These are phyloP conservation scores for Daldinia childiae DNA, from an alignment of 495 filamentous ascomycete genomes.

Conservation along the genomic window DNA sequence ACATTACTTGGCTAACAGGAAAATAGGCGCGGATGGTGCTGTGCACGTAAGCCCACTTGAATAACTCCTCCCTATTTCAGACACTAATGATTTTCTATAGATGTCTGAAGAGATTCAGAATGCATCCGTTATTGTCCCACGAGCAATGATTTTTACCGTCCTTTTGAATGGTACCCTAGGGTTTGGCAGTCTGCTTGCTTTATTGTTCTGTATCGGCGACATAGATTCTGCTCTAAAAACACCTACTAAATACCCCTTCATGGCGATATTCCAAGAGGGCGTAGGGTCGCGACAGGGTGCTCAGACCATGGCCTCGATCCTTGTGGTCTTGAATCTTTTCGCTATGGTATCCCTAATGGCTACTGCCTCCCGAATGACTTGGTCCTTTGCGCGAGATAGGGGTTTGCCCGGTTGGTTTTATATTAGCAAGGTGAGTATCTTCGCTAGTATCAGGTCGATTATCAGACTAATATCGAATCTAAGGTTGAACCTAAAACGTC, in stretches of 20 bases:
- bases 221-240: slow-evolving; percentile 50
- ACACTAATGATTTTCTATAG: slow-evolving; percentile 40
- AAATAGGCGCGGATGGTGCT: slow-evolving; percentile 8
- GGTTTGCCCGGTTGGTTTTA: slow-evolving; percentile 62
- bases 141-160: slow-evolving; percentile 53
- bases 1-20: background rate
- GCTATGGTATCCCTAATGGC: slow-evolving; percentile 58
- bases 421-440: slow-evolving; percentile 51
- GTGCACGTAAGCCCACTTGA: background rate
- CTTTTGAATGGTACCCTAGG: slow-evolving; percentile 58
- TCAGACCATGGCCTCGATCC: slow-evolving; percentile 55
- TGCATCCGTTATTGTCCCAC: slow-evolving; percentile 53
- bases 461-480: background rate
- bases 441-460: background rate
- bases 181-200: slow-evolving; percentile 60
- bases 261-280: slow-evolving; percentile 60
- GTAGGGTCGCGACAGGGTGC: slow-evolving; percentile 55
- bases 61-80: background rate
- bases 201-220: slow-evolving; percentile 60
- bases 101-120: slow-evolving; percentile 66
- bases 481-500: slow-evolving; percentile 35
- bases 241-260: slow-evolving; percentile 55
- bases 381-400: slow-evolving; percentile 65
- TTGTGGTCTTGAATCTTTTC: slow-evolving; percentile 55
- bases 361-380: slow-evolving; percentile 62